Base-by-base conservation (phyloP, 768 basidiomycete genomes). In the Collybia nuda region DNA sequence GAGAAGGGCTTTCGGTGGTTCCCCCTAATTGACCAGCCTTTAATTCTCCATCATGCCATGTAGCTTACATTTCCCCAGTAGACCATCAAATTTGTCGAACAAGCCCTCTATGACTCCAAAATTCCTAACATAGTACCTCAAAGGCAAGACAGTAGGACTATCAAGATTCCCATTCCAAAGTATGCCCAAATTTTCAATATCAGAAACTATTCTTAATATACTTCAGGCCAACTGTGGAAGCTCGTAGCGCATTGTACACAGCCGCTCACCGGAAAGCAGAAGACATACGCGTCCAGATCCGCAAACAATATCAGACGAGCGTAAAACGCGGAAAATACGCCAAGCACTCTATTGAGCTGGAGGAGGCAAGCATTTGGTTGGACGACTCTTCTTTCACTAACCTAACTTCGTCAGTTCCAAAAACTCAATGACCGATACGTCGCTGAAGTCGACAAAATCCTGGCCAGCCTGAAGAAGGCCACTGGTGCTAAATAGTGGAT, bases 81-180 rank as follows among this genome's bases (percentile, higher is more conserved):
- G 91, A 85, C 73, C 46, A 68, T 87, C 62, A 92, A 91, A 71
- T 71, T 75, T 35, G 82, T 91, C 36, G 90, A 93, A 64, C 77
- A 81, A 56, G 89, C 79, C 0, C 68, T 93, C 5, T 90, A 90
- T 58, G 77, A 81, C n/a, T 84, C 87, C 3, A 86, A 87, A 54
- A 70, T 92, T 32, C 84, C 88, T 7, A 78, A 83, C 23, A 76
- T 90, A 8, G 75, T 84, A 0, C 90, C 90, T 3, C 91, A 93
- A 56, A 76, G 76, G 49, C 68, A 80, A 37, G 90, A 93, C 58
- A 69, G 62, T 24, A 79, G 84, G 38, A 93, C 91, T 1, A 77
- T 93, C 56, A 87, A 79, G 55, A 80, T 93, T 52, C 86, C 90
- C 0, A 82, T 93, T 64, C 87, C 91, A 38, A 91, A 84, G 90